Conservation (phyloP, 2,329 filamentous ascomycete species). For the Teratosphaeria nubilosa region DNA sequence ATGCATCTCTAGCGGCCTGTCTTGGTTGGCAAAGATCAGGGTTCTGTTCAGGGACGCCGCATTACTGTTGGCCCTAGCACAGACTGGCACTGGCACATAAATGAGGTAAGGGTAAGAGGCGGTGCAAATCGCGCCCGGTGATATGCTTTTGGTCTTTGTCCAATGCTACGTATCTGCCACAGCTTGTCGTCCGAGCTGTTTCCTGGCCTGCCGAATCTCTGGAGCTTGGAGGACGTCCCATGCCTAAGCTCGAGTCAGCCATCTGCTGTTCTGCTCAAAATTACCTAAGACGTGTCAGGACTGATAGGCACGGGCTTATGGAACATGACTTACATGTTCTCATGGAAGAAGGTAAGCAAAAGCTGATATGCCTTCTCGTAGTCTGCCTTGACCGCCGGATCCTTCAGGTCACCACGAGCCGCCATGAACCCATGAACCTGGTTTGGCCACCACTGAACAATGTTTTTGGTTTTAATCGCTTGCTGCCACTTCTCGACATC, state of each 20-base stretch:
- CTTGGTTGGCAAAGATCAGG: no score
- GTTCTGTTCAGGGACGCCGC: no score
- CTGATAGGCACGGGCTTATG: neutral
- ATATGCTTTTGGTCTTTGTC: no score
- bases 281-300: neutral
- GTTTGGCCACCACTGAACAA: constrained; percentile 39
- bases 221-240: neutral
- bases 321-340: constrained; percentile 38
- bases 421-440: constrained; percentile 30
- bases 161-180: neutral
- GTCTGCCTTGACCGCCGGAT: constrained; percentile 38
- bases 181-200: neutral
- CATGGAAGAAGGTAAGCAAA: constrained; percentile 42
- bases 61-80: no score
- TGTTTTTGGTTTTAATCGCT: constrained; percentile 36
- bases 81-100: no score
- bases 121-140: no score
- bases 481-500: constrained; percentile 41
- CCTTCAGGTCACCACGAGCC: constrained; percentile 33
- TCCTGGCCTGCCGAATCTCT: neutral
- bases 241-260: neutral
- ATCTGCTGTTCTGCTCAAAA: neutral
- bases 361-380: constrained; percentile 42
- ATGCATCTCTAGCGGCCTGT: neutral
- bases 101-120: no score